These are phyloP conservation scores for Teunomyces panamensis DNA, from an alignment of 805 yeast genomes.

Conservation along the genomic window DNA sequence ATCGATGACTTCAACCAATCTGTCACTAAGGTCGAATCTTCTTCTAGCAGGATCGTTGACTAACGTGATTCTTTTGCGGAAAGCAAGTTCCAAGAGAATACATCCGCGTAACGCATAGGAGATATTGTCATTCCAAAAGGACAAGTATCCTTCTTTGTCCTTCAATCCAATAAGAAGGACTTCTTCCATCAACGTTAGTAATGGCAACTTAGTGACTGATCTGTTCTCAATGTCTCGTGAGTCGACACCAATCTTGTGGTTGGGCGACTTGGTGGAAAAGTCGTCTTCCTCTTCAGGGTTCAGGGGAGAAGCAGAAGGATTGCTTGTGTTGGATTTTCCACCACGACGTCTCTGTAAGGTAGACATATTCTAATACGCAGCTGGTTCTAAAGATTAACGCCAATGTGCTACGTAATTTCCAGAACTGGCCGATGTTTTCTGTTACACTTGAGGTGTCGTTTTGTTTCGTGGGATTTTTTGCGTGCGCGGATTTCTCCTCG, in stretches of 20 bases:
- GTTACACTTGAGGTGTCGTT: background rate
- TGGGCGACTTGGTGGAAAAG: slow-evolving; percentile 17
- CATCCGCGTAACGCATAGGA: slow-evolving; percentile 96
- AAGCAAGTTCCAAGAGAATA: slow-evolving; percentile 85
- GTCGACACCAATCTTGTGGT: slow-evolving; percentile 77
- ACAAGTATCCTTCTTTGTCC: slow-evolving; percentile 92
- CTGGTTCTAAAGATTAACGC: background rate
- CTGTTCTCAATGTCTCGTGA: slow-evolving; percentile 59
- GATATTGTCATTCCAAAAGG: slow-evolving; percentile 97
- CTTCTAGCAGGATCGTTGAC: slow-evolving; percentile 91
- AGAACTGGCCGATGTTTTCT: background rate
- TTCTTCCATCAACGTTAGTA: slow-evolving; percentile 93
- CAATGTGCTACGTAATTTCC: no score
- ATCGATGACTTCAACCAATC: slow-evolving; percentile 84
- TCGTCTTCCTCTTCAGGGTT: slow-evolving; percentile 27
- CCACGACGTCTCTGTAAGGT: slow-evolving; percentile 74
- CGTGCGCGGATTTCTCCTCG: background rate
- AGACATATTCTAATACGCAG: slow-evolving; percentile 1
- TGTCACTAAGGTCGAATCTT: slow-evolving; percentile 81
- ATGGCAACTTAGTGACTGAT: slow-evolving; percentile 49
- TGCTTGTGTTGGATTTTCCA: slow-evolving; percentile 26
- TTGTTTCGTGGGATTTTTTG: background rate
- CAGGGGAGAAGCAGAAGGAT: slow-evolving; percentile 15
- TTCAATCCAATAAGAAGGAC: slow-evolving; percentile 89
- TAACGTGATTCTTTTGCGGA: slow-evolving; percentile 84